Base-by-base conservation (phyloP, 106 monocot genomes). In the Alisma plantagoaquatica region DNA sequence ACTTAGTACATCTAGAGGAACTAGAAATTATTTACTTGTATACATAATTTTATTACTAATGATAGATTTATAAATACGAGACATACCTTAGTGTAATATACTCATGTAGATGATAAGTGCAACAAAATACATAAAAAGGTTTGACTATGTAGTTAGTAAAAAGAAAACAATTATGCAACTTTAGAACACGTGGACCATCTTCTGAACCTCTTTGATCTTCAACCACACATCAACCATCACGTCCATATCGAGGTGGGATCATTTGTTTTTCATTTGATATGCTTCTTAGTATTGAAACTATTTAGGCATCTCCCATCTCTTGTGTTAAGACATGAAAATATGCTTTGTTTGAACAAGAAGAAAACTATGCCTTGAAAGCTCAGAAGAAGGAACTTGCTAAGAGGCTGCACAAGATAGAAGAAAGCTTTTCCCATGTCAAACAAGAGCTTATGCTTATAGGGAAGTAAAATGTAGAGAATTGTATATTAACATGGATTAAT, bases 51-150 rank as follows among this genome's bases (percentile, higher is more conserved):
- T n/a, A n/a, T n/a, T n/a, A 41, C 16, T 19, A 25, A 45, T 6
- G 64, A 32, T 71, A 96, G 94, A 84, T 96, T 44, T 24, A 15
- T 46, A 80, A 81, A 46, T 84, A 75, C 70, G 80, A 81, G 66
- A 41, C 60, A 33, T 77, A 88, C 61, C 78, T 73, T 67, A 27
- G 94, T 88, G 59, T 64, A 88, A 29, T 84, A 84, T 66, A 63
- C 80, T 54, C 88, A 89, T 71, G 88, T 88, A 31, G 94, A 96
- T 45, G 94, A 49, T 81, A 88, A 66, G 81, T 88, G 66, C 80
- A 58, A 42, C 89, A 96, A 55, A 88, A 96, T 63, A 84, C 76
- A 41, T 72, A 67, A 26, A 84, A 78, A 75, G 94, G 88, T 58
- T 31, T 19, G 2, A 11, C n/a, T n/a, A 20, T 35, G 29, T 14